These are phyloP conservation scores for Cystobasidium sp. DNA, from an alignment of 1,284 basidiomycete genomes.

Conservation along the genomic window DNA sequence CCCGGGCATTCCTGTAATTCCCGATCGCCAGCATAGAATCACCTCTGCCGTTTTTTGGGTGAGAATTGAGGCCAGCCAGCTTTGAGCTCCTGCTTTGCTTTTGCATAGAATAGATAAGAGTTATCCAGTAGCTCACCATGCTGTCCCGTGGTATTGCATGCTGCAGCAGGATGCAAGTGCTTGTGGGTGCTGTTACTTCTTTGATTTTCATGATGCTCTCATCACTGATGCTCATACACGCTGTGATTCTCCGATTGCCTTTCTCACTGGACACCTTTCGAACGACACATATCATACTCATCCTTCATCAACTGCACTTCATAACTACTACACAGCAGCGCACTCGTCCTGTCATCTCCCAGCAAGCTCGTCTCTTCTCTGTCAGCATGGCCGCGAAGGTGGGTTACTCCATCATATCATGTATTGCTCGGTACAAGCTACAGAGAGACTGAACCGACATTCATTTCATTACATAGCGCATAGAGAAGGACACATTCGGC, in stretches of 20 bases:
- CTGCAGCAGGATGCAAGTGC: constrained; percentile 5
- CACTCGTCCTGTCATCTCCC: constrained; percentile 16
- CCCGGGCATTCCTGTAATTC: too few species aligned
- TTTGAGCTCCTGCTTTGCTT: constrained; percentile 4
- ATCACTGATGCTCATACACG: background rate
- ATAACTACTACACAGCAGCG: background rate
- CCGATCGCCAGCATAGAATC: too few species aligned
- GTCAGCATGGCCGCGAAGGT: constrained; percentile 37
- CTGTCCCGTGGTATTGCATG: constrained; percentile 11
- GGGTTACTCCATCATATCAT: background rate
- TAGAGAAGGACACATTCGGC: constrained; percentile 85
- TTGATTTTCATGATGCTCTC: too few species aligned
- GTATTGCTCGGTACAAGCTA: background rate
- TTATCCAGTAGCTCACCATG: background rate
- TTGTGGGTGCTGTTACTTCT: background rate
- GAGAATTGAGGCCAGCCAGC: background rate
- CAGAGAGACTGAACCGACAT: background rate
- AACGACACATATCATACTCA: too few species aligned
- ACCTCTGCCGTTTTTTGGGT: background rate
- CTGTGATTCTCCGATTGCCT: constrained; percentile 3
- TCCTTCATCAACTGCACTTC: background rate
- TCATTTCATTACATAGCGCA: constrained; percentile 42
- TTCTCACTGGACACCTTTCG: background rate
- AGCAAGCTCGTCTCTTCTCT: constrained; percentile 33
- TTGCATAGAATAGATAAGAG: background rate